phyloP scores from a whole-genome alignment of 768 basidiomycete species.

The Tylopilus balloui region DNA sequence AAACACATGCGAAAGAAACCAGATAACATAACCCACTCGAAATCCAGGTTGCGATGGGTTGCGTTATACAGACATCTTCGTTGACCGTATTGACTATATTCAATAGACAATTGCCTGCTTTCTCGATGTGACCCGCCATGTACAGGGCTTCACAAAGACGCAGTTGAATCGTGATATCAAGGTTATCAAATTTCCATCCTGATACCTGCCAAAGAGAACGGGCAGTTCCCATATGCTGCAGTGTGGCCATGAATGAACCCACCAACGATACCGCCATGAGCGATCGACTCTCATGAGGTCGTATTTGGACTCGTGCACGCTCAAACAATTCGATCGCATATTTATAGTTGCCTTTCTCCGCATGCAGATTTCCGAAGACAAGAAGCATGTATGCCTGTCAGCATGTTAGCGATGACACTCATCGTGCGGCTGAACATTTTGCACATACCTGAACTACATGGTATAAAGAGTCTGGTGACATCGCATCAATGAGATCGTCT shows the following conservation, averaged over 20 bases:
- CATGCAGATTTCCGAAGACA: background rate
- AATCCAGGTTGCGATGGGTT: background rate
- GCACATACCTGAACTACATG: background rate
- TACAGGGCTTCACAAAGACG: constrained; percentile 1
- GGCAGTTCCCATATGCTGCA: background rate
- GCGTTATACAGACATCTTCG: background rate
- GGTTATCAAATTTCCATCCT: background rate
- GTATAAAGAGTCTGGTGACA: background rate
- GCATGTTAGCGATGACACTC: background rate
- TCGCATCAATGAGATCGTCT: background rate
- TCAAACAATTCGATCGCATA: background rate
- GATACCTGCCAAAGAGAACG: background rate
- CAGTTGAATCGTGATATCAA: background rate
- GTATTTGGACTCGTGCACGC: background rate
- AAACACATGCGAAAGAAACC: background rate
- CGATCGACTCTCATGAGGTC: background rate
- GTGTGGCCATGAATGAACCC: background rate
- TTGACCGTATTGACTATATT: background rate
- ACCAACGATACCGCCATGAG: background rate
- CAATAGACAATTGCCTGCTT: background rate
- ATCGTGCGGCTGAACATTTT: background rate
- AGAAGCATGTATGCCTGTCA: background rate
- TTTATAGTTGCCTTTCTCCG: background rate
- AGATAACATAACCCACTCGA: background rate
- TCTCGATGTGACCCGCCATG: background rate